Percentiles rank a stretch among this genome's conserved stretches.
phyloP scores from a whole-genome alignment of 2,329 filamentous ascomycete species.

The Calonectria pauciramosa region DNA sequence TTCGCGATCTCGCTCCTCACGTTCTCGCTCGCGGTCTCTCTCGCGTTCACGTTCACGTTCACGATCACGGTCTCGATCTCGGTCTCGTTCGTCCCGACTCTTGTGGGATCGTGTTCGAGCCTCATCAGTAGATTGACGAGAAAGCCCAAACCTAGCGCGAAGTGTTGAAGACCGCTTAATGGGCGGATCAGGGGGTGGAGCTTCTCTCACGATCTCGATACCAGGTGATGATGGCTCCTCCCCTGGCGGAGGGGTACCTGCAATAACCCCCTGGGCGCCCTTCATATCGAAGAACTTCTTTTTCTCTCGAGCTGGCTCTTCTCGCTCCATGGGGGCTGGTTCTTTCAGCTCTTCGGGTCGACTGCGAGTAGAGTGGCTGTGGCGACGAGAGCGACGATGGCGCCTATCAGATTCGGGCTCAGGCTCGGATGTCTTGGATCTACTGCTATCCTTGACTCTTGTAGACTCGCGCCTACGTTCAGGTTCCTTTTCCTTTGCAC shows the following conservation, averaged over 20 bases:
- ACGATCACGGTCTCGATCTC: neutral
- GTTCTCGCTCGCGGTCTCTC: neutral
- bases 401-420: slow-evolving; percentile 40
- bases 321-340: slow-evolving; percentile 40
- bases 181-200: slow-evolving; percentile 40
- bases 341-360: slow-evolving; percentile 50
- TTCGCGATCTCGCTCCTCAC: neutral
- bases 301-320: slow-evolving; percentile 49
- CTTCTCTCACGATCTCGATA: slow-evolving; percentile 38
- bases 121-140: slow-evolving; percentile 39
- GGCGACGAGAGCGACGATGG: slow-evolving; percentile 58
- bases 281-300: slow-evolving; percentile 60
- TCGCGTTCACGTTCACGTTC: neutral
- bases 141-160: slow-evolving; percentile 30
- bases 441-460: slow-evolving; percentile 32
- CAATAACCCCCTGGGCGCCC: slow-evolving; percentile 52
- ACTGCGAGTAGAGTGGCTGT: slow-evolving; percentile 55
- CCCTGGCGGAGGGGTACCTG: slow-evolving; percentile 41
- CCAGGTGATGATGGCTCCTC: slow-evolving; percentile 38
- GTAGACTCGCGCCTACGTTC: slow-evolving; percentile 39
- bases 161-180: slow-evolving; percentile 48
- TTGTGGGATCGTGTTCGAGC: slow-evolving; percentile 39
- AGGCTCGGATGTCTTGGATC: slow-evolving; percentile 44
- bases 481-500: slow-evolving; percentile 37
- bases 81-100: slow-evolving; percentile 34